phyloP scores from a whole-genome alignment of 805 yeast species.

The Ogataea angusta region DNA sequence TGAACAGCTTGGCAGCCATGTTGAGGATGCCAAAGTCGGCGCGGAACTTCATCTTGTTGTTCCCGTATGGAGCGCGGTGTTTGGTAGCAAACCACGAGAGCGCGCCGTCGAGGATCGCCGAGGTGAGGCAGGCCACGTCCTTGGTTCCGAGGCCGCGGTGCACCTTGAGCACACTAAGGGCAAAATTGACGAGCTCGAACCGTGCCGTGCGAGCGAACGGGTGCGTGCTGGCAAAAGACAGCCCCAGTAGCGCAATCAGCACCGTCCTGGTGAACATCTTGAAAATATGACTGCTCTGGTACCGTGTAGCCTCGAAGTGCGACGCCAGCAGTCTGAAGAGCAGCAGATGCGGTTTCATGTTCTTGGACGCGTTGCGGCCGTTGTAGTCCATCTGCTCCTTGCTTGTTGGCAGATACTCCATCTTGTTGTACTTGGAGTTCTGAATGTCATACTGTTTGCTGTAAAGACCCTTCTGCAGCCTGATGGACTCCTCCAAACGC shows the following conservation, averaged over 20 bases:
- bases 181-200: conserved; percentile 68
- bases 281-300: conserved; percentile 66
- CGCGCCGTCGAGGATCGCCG: conserved; percentile 58
- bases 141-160: conserved; percentile 50
- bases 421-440: conserved; percentile 60
- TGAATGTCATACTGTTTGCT: conserved; percentile 50
- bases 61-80: conserved; percentile 77
- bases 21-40: conserved; percentile 62
- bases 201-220: conserved; percentile 76
- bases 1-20: conserved; percentile 42
- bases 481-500: conserved; percentile 66
- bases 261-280: conserved; percentile 64
- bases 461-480: conserved; percentile 60
- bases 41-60: conserved; percentile 66
- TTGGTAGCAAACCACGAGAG: conserved; percentile 74
- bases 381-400: conserved; percentile 51
- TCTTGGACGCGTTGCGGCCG: conserved; percentile 46
- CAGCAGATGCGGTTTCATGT: conserved; percentile 62
- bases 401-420: conserved; percentile 90
- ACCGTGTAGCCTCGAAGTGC: conserved; percentile 73
- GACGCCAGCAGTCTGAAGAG: conserved; percentile 69
- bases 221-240: conserved; percentile 66
- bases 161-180: conserved; percentile 58
- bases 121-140: conserved; percentile 43
- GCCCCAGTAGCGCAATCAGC: conserved; percentile 49